These are phyloP conservation scores for Huntiella bhutanensis DNA, from an alignment of 2,329 filamentous ascomycete genomes.

Conservation along the genomic window DNA sequence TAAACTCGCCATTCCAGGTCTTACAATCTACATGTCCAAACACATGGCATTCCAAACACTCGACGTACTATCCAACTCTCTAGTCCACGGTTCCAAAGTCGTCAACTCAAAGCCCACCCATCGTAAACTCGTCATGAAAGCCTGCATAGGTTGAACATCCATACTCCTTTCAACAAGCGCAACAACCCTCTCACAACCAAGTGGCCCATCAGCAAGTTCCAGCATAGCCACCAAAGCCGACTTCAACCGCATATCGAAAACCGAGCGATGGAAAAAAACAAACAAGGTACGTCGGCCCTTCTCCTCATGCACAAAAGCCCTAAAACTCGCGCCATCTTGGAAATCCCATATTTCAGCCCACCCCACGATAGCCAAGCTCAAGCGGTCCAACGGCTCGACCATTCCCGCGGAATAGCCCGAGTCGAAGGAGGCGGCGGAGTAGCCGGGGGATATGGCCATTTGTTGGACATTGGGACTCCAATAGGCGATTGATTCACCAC, in stretches of 20 bases:
- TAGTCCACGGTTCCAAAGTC: conserved; percentile 59
- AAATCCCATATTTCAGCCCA: conserved; percentile 79
- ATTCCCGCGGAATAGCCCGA: background rate
- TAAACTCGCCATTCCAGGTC: background rate
- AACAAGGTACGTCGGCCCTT: conserved; percentile 58
- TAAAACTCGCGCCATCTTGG: conserved; percentile 62
- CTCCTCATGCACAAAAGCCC: conserved; percentile 62
- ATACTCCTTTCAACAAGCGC: conserved; percentile 62
- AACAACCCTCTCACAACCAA: conserved; percentile 60
- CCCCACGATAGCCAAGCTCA: conserved; percentile 27
- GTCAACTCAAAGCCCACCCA: conserved; percentile 84
- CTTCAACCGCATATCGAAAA: conserved; percentile 62
- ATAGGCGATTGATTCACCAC: background rate
- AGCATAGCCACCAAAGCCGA: conserved; percentile 83
- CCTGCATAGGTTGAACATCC: conserved; percentile 39
- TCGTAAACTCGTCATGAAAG: conserved; percentile 62
- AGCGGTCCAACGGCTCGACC: conserved; percentile 3
- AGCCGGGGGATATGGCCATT: conserved; percentile 8
- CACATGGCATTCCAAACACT: conserved; percentile 69
- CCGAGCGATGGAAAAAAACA: conserved; percentile 61
- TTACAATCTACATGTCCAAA: conserved; percentile 51
- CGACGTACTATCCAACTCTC: conserved; percentile 47
- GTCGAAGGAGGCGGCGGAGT: conserved; percentile 12
- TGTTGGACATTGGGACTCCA: background rate
- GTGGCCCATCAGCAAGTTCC: conserved; percentile 53